Base-by-base conservation (phyloP, 306 rosid species). In the Astragalus glycyphyllos region DNA sequence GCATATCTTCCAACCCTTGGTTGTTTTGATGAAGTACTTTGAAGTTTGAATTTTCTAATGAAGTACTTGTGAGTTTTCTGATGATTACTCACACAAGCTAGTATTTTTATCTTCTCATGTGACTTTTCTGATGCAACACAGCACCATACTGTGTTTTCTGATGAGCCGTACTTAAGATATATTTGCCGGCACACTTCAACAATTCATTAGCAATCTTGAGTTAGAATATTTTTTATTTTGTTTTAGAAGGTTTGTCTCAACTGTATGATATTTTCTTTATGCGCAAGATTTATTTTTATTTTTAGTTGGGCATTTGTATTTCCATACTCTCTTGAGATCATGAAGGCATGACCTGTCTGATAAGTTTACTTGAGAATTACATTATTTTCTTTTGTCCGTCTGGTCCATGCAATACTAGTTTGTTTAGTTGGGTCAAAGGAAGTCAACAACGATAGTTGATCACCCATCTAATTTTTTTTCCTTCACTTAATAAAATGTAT, bases 331-430 rank as follows among this genome's bases (percentile, higher is more conserved):
- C 54, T 70, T 42, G 58, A 71, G 58, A 41, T 37, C 62, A 58
- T 45, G 56, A 50, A 50, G 57, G 29, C 31, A 50, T 23, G 20
- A 71, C 50, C 73, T 15, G 40, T 38, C 75, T 59, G 12, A 41
- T 35, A 2, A 11, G 12, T 26, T 23, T 69, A 58, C 35, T 1
- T 6, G 41, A 29, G 48, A 54, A 57, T 69, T 78, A 20, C 32
- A 34, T 38, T 11, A 54, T 58, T 73, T 45, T 75, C 76, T 49
- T 69, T 66, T 59, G 56, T 35, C 31, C 26, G 29, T 35, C 35
- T 31, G 37, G 66, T 68, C 55, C 49, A 63, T 29, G 13, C 45
- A 74, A 20, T 26, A 26, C 70, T 17, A 45, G 29, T 31, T 48
- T 4, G 49, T 42, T 48, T 51, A 65, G 15, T 46, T n/a, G 72